These are phyloP conservation scores for Fraxinus angustifolia DNA, from an alignment of 305 asterid genomes.

Conservation along the genomic window DNA sequence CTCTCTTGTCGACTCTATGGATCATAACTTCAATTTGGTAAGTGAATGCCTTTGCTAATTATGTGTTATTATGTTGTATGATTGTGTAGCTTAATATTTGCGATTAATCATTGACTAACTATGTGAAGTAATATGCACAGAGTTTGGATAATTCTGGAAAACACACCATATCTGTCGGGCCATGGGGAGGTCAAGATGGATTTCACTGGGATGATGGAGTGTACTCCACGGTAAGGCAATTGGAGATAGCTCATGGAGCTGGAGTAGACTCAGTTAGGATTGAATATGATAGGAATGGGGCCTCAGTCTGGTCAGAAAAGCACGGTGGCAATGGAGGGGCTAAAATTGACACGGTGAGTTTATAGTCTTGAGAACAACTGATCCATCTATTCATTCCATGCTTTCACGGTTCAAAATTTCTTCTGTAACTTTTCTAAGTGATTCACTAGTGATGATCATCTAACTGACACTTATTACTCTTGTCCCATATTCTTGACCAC, in stretches of 20 bases:
- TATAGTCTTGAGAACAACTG: neutral
- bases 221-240: conserved; percentile 45
- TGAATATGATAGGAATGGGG: conserved; percentile 34
- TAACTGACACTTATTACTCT: neutral
- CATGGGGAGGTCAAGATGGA: conserved; percentile 85
- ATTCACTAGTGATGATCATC: neutral
- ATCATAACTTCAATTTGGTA: conserved; percentile 24
- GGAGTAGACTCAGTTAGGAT: conserved; percentile 57
- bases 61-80: neutral
- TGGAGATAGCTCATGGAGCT: conserved; percentile 64
- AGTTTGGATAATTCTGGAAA: conserved; percentile 36
- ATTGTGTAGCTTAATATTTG: neutral
- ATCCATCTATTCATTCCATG: neutral
- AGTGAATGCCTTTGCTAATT: neutral
- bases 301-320: conserved; percentile 59
- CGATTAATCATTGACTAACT: conserved; percentile 1
- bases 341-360: conserved; percentile 48
- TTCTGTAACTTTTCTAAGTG: neutral
- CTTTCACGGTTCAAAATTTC: neutral
- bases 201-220: conserved; percentile 75
- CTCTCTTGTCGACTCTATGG: neutral
- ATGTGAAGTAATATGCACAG: conserved; percentile 21
- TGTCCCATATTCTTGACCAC: neutral
- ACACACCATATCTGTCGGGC: conserved; percentile 48
- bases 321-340: conserved; percentile 74